A percentile compares a stretch with the other conserved stretches of the same genome.
Conservation (phyloP, 2,329 filamentous ascomycete genomes). For the Hymenoscyphus infarciens region DNA sequence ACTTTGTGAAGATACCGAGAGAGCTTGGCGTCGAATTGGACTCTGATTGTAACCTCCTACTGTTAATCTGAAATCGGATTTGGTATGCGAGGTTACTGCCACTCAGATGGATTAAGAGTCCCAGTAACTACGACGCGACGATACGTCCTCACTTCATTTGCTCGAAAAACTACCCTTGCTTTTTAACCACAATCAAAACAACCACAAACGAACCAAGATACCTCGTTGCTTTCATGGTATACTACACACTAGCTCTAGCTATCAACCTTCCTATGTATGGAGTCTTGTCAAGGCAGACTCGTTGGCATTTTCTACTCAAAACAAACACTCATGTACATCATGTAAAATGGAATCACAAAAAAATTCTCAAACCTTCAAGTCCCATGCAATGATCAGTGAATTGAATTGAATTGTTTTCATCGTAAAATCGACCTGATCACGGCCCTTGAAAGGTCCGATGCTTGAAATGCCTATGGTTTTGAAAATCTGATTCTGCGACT, state of each 20-base stretch:
- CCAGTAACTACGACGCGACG: not conserved
- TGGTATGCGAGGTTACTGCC: conserved; percentile 1
- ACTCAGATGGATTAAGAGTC: conserved; percentile 1
- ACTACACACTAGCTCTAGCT: conserved; percentile 3
- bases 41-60: conserved; percentile 35
- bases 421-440: not conserved
- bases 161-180: not conserved
- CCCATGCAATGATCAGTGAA: not conserved
- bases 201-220: not conserved
- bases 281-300: conserved; percentile 1
- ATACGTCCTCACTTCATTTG: not conserved
- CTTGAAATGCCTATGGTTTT: too few species aligned
- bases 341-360: not conserved
- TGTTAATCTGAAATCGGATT: conserved; percentile 1
- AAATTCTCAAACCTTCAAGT: not conserved
- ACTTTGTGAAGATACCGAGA: conserved; percentile 48
- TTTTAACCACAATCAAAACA: not conserved
- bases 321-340: not conserved
- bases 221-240: conserved; percentile 1
- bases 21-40: conserved; percentile 46
- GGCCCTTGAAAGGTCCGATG: too few species aligned
- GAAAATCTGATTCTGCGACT: too few species aligned
- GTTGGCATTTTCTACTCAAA: not conserved
- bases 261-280: not conserved
- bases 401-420: not conserved